Conservation (phyloP, 345 rosid genomes). For the Noccaea caerulescens region DNA sequence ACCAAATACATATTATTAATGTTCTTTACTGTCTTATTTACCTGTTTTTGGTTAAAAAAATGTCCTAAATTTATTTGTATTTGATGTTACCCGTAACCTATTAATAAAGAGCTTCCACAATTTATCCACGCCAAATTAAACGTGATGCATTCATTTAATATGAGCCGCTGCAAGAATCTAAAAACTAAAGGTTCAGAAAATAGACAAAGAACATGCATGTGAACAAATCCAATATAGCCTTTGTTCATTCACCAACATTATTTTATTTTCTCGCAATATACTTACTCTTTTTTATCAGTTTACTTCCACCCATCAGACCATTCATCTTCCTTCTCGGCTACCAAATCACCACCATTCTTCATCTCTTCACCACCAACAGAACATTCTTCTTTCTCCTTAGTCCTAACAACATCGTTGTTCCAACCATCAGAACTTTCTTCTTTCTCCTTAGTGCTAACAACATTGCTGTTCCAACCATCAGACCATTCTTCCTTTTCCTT, state of each 20-base stretch:
- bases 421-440: not conserved
- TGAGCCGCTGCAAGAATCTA: not conserved
- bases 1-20: not conserved
- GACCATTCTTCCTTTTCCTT: slow-evolving; percentile 68
- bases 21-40: not conserved
- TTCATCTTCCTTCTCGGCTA: slow-evolving; percentile 15
- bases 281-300: not conserved
- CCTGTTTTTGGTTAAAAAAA: slow-evolving; percentile 1
- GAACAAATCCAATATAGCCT: slow-evolving; percentile 10
- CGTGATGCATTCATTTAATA: not conserved
- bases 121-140: not conserved
- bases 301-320: slow-evolving; percentile 61
- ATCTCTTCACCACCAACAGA: slow-evolving; percentile 48
- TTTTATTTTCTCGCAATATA: not conserved
- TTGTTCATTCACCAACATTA: not conserved
- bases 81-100: not conserved
- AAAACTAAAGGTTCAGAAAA: not conserved
- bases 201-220: not conserved
- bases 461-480: slow-evolving; percentile 46
- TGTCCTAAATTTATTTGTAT: not conserved
- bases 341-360: not conserved
- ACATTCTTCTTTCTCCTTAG: slow-evolving; percentile 53
- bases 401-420: slow-evolving; percentile 19
- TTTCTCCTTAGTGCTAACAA: not conserved
- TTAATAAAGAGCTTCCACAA: slow-evolving; percentile 1